Evolutionary conservation across 2,329 filamentous ascomycete genomes (phyloP).

Genomic region (Chalara sp.): DNA sequence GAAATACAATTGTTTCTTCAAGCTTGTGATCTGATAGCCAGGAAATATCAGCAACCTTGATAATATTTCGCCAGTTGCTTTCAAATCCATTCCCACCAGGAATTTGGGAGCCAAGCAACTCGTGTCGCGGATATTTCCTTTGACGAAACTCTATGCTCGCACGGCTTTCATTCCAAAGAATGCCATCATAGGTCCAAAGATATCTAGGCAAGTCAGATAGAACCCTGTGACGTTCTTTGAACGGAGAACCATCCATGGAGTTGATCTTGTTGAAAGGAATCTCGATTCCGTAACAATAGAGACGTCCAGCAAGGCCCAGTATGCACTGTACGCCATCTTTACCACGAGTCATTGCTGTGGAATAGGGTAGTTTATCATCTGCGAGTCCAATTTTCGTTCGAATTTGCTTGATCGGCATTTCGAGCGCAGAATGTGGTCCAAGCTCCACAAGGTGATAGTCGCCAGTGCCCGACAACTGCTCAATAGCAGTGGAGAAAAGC

Average conservation of each 20-base stretch:
- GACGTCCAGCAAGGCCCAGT: constrained; percentile 5
- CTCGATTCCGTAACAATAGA: too few species aligned
- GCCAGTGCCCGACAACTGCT: background rate
- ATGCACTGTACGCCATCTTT: constrained; percentile 2
- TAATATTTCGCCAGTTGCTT: constrained; percentile 10
- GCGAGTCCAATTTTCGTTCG: constrained; percentile 24
- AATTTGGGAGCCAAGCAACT: constrained; percentile 29
- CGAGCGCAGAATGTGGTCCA: constrained; percentile 9
- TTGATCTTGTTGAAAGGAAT: too few species aligned
- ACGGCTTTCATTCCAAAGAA: constrained; percentile 45
- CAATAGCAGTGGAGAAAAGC: constrained; percentile 3
- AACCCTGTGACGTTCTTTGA: too few species aligned
- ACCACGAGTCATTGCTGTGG: constrained; percentile 6
- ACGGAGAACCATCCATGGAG: too few species aligned
- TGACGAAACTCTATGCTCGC: constrained; percentile 37
- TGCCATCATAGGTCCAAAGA: constrained; percentile 39
- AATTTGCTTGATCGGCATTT: constrained; percentile 8
- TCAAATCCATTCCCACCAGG: constrained; percentile 18
- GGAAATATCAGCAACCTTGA: constrained; percentile 30
- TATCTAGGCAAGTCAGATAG: constrained; percentile 31
- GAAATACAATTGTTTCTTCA: constrained; percentile 39
- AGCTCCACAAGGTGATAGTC: constrained; percentile 7
- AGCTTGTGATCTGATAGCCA: constrained; percentile 36
- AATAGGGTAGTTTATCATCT: constrained; percentile 29
- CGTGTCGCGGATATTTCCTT: constrained; percentile 23